These are phyloP conservation scores for Teunomyces panamensis DNA, from an alignment of 805 yeast species.

Conservation along the genomic window DNA sequence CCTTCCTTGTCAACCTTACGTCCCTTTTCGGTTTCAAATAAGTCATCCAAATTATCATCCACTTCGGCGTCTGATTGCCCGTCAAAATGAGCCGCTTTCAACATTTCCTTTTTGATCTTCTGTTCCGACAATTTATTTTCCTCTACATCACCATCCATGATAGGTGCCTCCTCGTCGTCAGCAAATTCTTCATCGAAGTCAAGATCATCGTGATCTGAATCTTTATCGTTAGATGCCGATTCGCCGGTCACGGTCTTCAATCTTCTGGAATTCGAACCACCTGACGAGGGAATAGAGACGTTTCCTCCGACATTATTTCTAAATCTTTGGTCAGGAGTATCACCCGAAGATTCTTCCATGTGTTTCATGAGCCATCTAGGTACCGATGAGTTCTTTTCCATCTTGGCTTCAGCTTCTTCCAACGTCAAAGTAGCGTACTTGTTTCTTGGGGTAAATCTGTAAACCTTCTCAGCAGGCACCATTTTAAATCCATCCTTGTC, in stretches of 20 bases:
- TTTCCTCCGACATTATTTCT: constrained; percentile 22
- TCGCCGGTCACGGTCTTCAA: constrained; percentile 45
- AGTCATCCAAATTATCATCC: constrained; percentile 67
- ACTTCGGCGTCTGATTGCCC: constrained; percentile 57
- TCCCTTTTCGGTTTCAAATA: constrained; percentile 56
- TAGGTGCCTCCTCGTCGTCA: constrained; percentile 98
- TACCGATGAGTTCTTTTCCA: constrained; percentile 74
- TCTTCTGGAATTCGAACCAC: constrained; percentile 12
- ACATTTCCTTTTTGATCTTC: constrained; percentile 80
- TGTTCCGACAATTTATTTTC: constrained; percentile 87
- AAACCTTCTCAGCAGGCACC: constrained; percentile 94
- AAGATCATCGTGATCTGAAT: constrained; percentile 84
- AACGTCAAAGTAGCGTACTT: constrained; percentile 89
- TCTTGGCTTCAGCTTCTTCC: constrained; percentile 94
- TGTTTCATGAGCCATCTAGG: constrained; percentile 97
- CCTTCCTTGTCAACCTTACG: constrained; percentile 90
- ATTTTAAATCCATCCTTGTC: constrained; percentile 87
- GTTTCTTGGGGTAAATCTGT: constrained; percentile 89
- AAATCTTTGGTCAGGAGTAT: constrained; percentile 47
- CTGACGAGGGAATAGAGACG: constrained; percentile 7
- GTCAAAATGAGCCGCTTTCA: constrained; percentile 71
- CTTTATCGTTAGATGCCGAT: constrained; percentile 45
- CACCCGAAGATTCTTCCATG: constrained; percentile 61
- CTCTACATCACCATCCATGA: constrained; percentile 93
- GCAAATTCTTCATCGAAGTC: constrained; percentile 97